Evolutionary conservation across 2,329 filamentous ascomycete species (phyloP).

Genomic region (Alternaria hordeiaustralica): DNA sequence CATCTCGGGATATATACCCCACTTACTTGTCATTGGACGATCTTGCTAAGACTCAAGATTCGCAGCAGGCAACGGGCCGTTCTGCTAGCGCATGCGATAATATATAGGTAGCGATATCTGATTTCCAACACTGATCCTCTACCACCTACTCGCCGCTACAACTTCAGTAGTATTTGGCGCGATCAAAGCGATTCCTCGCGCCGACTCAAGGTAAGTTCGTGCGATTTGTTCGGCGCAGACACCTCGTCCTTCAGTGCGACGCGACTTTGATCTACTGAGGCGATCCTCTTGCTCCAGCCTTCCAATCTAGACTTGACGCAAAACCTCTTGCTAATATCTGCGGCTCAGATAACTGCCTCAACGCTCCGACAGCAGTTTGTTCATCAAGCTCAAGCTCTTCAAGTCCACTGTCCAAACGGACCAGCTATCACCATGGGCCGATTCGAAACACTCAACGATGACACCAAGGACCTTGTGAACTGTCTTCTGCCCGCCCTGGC

Average conservation of each 20-base stretch:
- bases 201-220: not conserved
- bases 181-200: not conserved
- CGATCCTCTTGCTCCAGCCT: not conserved
- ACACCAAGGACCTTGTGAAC: constrained; percentile 41
- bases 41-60: not conserved
- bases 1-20: not conserved
- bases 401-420: no score
- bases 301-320: not conserved
- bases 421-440: constrained; percentile 33
- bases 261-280: not conserved
- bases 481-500: constrained; percentile 41
- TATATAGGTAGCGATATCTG: not conserved
- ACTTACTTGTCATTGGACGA: not conserved
- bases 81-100: not conserved
- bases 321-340: not conserved
- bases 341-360: not conserved
- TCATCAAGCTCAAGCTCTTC: not conserved
- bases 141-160: not conserved
- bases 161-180: not conserved
- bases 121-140: not conserved
- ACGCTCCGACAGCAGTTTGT: not conserved
- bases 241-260: not conserved
- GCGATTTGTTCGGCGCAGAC: not conserved
- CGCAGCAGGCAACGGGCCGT: not conserved
- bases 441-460: constrained; percentile 40